Base-by-base conservation (phyloP, 345 rosid species). In the Angophora floribunda region DNA sequence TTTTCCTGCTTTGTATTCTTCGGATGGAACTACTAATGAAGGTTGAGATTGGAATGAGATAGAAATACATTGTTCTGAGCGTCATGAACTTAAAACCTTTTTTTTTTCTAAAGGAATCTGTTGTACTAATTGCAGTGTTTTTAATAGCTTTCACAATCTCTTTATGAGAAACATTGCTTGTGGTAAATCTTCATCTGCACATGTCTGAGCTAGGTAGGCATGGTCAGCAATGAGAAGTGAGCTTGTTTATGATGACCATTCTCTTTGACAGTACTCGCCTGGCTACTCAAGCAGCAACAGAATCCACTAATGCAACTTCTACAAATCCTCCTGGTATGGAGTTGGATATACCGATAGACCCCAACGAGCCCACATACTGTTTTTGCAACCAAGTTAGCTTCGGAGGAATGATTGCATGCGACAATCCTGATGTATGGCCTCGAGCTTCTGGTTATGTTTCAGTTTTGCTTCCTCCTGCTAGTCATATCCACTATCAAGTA, bases 391-490 rank as follows among this genome's bases (percentile, higher is more conserved):
- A 98, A 96, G 99, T 97, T 75, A 98, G 99, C 94, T 98, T 91
- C 3, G 99, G 99, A 61, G 99, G 97, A 93, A 98, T 98, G 99
- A 90, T 98, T 53, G 99, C 99, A 1, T 98, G 99, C 63, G 99
- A 98, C 92, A 98, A 98, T 89, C 96, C 96, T 12, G 92, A 94
- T 88, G 99, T 97, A 91, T 32, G 96, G 84, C 49, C 22, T 91
- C 8, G 49, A 41, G 86, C 30, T 85, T 45, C 32, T 51, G n/a
- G 16, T 87, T 65, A 51, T 26, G 7, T 44, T 79, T 41, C n/a
- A 7, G 10, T 45, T 87, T 86, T 28, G n/a, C 36, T 55, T 47
- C 49, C 44, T 19, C 49, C 47, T 30, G 87, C 63, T 61, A 16
- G 49, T 86, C 80, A 80, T 52, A 52, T 86, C 19, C 10, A 67